Conservation (phyloP, 768 basidiomycete species). For the Gelatoporia subvermispora region DNA sequence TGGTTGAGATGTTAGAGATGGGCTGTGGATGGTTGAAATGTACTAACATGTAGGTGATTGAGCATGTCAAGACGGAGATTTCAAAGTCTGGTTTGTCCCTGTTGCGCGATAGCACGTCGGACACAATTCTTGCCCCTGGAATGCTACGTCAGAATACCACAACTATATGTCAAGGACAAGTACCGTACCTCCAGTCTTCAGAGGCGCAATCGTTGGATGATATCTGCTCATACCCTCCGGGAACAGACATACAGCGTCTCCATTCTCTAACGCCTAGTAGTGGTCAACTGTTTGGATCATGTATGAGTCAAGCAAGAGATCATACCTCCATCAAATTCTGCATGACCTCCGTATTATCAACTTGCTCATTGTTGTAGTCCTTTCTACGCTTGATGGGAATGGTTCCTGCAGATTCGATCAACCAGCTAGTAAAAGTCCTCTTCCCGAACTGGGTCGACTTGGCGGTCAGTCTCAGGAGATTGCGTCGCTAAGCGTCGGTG, state of each 20-base stretch:
- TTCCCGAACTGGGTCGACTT: conserved; percentile 85
- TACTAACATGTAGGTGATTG: conserved; percentile 74
- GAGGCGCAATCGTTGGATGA: conserved; percentile 80
- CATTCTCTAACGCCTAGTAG: conserved; percentile 61
- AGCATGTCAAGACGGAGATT: conserved; percentile 69
- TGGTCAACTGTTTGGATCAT: not conserved
- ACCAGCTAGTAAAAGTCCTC: conserved; percentile 83
- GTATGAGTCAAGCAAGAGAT: not conserved
- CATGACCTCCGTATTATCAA: conserved; percentile 71
- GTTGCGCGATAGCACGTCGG: conserved; percentile 70
- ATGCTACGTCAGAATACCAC: not conserved
- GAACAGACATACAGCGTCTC: conserved; percentile 79
- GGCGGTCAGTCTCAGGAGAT: conserved; percentile 80
- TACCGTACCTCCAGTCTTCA: conserved; percentile 75
- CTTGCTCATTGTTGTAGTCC: conserved; percentile 50
- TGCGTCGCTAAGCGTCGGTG: conserved; percentile 48
- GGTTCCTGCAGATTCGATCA: conserved; percentile 85
- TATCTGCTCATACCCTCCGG: conserved; percentile 86
- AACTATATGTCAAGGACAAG: not conserved
- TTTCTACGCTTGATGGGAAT: conserved; percentile 77
- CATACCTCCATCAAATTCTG: conserved; percentile 59
- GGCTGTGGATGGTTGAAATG: not conserved
- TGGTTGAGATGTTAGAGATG: conserved; percentile 22
- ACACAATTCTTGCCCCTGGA: conserved; percentile 74
- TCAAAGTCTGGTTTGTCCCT: conserved; percentile 64